These are phyloP conservation scores for Saccharum hybrid DNA, from an alignment of 202 grass and related monocot genomes.

Conservation along the genomic window DNA sequence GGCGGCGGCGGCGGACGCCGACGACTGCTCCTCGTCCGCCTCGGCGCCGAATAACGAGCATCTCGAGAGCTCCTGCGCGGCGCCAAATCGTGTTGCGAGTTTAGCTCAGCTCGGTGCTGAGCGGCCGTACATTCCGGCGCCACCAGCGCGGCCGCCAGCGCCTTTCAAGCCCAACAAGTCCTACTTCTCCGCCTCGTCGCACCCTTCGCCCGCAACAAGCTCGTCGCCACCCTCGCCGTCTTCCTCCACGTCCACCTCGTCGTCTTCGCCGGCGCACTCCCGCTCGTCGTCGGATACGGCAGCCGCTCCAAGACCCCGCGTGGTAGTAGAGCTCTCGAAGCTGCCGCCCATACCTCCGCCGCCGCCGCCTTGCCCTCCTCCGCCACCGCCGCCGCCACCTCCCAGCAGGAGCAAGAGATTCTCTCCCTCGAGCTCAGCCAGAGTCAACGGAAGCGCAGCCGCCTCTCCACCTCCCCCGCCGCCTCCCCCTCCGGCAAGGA, in stretches of 20 bases:
- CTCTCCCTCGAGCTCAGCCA: not conserved
- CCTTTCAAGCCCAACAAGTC: slow-evolving; percentile 60
- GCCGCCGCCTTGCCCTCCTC: slow-evolving; percentile 53
- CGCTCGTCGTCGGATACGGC: slow-evolving; percentile 58
- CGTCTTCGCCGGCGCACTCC: slow-evolving; percentile 50
- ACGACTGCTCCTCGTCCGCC: slow-evolving; percentile 81
- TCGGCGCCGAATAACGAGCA: slow-evolving; percentile 49
- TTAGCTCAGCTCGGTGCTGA: slow-evolving; percentile 8
- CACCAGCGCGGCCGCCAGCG: slow-evolving; percentile 12
- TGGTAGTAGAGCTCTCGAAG: slow-evolving; percentile 54
- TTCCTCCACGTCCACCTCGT: slow-evolving; percentile 58
- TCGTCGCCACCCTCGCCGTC: slow-evolving; percentile 59
- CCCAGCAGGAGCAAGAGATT: slow-evolving; percentile 17
- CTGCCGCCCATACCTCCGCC: slow-evolving; percentile 82
- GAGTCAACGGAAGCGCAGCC: not conserved
- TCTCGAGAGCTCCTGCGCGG: slow-evolving; percentile 31
- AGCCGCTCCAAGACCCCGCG: slow-evolving; percentile 27
- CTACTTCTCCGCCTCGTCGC: slow-evolving; percentile 46
- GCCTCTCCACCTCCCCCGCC: slow-evolving; percentile 63
- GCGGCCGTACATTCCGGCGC: slow-evolving; percentile 35
- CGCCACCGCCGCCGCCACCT: slow-evolving; percentile 9
- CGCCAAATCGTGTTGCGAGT: not conserved
- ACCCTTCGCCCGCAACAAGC: slow-evolving; percentile 47
- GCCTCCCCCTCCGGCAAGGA: slow-evolving; percentile 62
- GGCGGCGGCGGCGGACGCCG: slow-evolving; percentile 39